Base-by-base conservation (phyloP, 139 green algal genomes). In the Picochlorum sp. region DNA sequence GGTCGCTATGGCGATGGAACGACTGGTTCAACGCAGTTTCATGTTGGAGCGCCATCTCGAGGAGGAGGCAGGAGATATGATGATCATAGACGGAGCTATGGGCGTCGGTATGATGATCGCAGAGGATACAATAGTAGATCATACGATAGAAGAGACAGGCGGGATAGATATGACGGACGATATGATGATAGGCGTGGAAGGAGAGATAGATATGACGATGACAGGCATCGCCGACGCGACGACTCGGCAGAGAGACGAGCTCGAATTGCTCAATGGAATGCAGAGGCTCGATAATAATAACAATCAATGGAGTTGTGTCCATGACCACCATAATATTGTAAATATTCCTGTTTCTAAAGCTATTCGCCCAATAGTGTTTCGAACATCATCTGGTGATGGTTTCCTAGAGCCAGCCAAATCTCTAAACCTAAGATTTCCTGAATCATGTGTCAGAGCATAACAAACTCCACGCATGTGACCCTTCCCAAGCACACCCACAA, bases 401-500 rank as follows among this genome's bases (percentile, higher is more conserved):
- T 32, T 21, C 7, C 37, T 38, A 57, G 13, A 23, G 21, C 32
- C 34, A 15, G 24, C 61, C 6, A 66, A 38, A 66, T 66, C 61
- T 66, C 24, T 54, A 41, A 66, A 66, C 15, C 61, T 45, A 24
- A 66, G 34, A 15, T 14, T 18, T 9, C 49, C 64, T 16, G 49
- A 45, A 23, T 74, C 61, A 49, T 72, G 26, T 1, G 58, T 61
- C 30, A 88, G 64, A 20, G 82, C 75, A 50, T 81, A 76, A 26
- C 71, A 70, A 24, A 88, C 62, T 4, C 83, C 83, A 4, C 75
- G 61, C 61, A 93, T 37, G 72, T 93, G 86, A 7, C 81, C 86
- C 37, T 76, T 77, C 24, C 86, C 86, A 26, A 93, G 41, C 6
- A 93, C 84, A 1, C 84, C 86, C n/a, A 93, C 84, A 30, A 93